These are phyloP conservation scores for Fusarium sp. DNA, from an alignment of 2,329 filamentous ascomycete species.

Conservation along the genomic window DNA sequence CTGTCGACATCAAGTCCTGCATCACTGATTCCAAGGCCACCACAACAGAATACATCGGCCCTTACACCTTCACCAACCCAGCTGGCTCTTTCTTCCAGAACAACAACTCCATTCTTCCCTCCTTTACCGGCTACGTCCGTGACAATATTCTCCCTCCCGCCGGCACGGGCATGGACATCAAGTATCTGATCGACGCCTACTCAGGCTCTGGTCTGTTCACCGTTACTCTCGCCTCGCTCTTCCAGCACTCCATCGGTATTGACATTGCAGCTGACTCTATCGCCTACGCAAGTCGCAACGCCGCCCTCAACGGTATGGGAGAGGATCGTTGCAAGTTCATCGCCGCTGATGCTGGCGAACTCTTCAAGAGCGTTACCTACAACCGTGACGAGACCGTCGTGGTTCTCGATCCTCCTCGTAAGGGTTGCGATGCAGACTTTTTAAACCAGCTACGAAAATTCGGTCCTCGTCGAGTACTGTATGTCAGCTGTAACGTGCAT, in stretches of 20 bases:
- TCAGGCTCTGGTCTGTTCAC: conserved; percentile 98
- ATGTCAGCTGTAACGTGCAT: conserved; percentile 98
- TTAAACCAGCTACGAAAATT: conserved; percentile 81
- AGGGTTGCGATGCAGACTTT: conserved; percentile 90
- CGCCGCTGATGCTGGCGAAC: conserved; percentile 82
- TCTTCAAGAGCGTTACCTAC: conserved; percentile 81
- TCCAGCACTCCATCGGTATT: conserved; percentile 87
- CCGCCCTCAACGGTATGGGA: conserved; percentile 75
- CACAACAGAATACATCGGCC: conserved; percentile 87
- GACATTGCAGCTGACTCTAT: conserved; percentile 88
- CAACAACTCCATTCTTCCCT: conserved; percentile 95
- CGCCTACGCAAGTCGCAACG: conserved; percentile 80
- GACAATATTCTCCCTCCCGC: conserved; percentile 73
- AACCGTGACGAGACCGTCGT: conserved; percentile 85
- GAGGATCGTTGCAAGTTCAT: conserved; percentile 80
- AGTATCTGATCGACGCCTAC: conserved; percentile 96
- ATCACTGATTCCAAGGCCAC: conserved; percentile 85
- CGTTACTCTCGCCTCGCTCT: conserved; percentile 86
- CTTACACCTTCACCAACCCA: conserved; percentile 87
- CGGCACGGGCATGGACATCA: conserved; percentile 59
- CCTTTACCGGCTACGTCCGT: conserved; percentile 88
- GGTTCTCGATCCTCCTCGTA: conserved; percentile 96
- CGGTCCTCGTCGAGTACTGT: conserved; percentile 82
- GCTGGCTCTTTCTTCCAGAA: conserved; percentile 99
- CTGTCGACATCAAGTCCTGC: conserved; percentile 85